Evolutionary conservation across 2,329 filamentous ascomycete genomes (phyloP).

Genomic region (Calonectria montana): DNA sequence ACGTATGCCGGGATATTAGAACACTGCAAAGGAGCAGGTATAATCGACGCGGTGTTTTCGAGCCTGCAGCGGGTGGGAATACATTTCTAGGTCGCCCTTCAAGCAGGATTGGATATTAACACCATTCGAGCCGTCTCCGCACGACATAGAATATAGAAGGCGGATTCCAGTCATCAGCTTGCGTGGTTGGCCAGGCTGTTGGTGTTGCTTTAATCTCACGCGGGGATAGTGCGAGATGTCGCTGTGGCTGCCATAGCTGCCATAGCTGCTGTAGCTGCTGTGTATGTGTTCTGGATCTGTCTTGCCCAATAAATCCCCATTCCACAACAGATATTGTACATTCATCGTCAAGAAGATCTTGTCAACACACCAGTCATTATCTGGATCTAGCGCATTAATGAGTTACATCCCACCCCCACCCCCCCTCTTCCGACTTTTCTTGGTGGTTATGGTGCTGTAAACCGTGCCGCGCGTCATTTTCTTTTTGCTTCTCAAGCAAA

Average conservation of each 20-base stretch:
- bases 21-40: not conserved
- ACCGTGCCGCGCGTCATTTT: not conserved
- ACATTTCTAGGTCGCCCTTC: not conserved
- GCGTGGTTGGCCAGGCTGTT: not conserved
- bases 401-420: not conserved
- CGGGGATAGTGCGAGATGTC: too few species aligned
- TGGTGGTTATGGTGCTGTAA: too few species aligned
- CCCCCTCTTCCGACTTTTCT: too few species aligned
- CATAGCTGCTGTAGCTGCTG: not conserved
- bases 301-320: not conserved
- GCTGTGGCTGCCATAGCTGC: too few species aligned
- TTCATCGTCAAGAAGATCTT: not conserved
- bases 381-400: not conserved
- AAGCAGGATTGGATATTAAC: not conserved
- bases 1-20: not conserved
- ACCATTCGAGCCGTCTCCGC: not conserved
- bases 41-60: not conserved
- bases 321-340: not conserved
- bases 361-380: not conserved
- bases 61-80: not conserved
- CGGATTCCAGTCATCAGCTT: not conserved
- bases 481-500: not conserved
- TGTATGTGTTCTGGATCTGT: not conserved
- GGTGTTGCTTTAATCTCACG: too few species aligned
- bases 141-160: not conserved